A percentile compares a stretch with the other conserved stretches of the same genome.
Evolutionary conservation across 148 eudicot species (phyloP).

Genomic region (Nyssa sinensis): DNA sequence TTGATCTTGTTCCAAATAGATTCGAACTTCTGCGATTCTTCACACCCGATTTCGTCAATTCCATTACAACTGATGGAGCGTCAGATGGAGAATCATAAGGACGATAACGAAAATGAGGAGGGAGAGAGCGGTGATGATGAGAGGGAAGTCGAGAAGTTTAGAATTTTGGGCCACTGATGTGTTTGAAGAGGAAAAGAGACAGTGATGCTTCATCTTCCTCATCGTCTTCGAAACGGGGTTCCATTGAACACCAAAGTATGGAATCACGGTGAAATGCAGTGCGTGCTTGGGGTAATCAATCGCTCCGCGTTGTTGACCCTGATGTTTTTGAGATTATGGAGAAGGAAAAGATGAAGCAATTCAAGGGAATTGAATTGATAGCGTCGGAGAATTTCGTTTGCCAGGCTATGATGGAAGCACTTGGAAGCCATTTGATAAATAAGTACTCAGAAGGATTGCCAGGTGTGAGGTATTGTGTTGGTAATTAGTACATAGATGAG

Average conservation of each 20-base stretch:
- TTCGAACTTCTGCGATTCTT: constrained; percentile 35
- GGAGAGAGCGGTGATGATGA: constrained; percentile 30
- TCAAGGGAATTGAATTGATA: too few species aligned
- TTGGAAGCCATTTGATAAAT: too few species aligned
- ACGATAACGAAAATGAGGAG: constrained; percentile 16
- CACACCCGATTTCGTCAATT: constrained; percentile 38
- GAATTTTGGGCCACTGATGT: constrained; percentile 62
- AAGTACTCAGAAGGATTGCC: constrained; percentile 50
- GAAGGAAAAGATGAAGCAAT: constrained; percentile 27
- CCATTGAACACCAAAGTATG: too few species aligned
- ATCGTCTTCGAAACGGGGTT: too few species aligned
- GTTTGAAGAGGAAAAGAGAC: too few species aligned
- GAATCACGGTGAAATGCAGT: too few species aligned
- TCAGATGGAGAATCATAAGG: constrained; percentile 30
- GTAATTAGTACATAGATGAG: constrained; percentile 50
- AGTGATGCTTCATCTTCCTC: too few species aligned
- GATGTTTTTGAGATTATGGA: constrained; percentile 22
- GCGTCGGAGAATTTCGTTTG: constrained; percentile 40
- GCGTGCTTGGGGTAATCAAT: too few species aligned
- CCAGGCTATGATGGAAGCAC: too few species aligned
- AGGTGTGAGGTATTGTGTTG: constrained; percentile 42
- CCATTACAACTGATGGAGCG: too few species aligned
- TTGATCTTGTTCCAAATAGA: constrained; percentile 62
- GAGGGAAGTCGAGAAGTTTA: constrained; percentile 58
- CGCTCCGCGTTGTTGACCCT: constrained; percentile 44